phyloP scores from a whole-genome alignment of 306 rosid genomes.

The Prunus mira region DNA sequence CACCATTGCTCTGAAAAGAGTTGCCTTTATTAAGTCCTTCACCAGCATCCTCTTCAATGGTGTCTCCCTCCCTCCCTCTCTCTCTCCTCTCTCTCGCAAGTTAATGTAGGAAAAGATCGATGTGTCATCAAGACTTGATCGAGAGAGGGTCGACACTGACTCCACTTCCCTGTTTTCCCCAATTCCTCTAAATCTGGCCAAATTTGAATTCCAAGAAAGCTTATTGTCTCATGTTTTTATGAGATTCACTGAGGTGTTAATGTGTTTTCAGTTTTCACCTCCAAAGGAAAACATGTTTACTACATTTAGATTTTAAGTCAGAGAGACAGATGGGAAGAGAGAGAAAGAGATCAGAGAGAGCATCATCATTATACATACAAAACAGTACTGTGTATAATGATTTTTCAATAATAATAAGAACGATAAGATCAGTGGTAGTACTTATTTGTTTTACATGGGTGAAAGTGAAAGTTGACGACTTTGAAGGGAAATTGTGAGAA shows the following conservation, averaged over 20 bases:
- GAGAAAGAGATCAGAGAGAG: neutral
- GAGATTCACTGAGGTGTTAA: neutral
- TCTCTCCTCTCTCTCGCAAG: neutral
- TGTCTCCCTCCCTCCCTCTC: neutral
- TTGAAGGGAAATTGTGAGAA: conserved; percentile 37
- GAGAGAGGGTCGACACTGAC: conserved; percentile 6
- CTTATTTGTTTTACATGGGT: conserved; percentile 33
- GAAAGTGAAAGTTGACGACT: conserved; percentile 38
- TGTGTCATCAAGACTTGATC: conserved; percentile 1
- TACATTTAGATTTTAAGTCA: neutral
- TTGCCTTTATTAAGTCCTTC: neutral
- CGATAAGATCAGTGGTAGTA: conserved; percentile 44
- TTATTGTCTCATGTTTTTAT: conserved; percentile 6
- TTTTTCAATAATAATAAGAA: conserved; percentile 33
- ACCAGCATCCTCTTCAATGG: conserved; percentile 5
- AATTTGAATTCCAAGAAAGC: conserved; percentile 37
- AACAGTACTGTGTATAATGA: conserved; percentile 22
- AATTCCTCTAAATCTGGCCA: conserved; percentile 18
- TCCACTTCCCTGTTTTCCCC: conserved; percentile 6
- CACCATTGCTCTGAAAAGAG: neutral
- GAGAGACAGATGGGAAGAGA: neutral
- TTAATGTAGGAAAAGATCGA: conserved; percentile 9
- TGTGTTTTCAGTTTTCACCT: conserved; percentile 19
- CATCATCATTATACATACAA: conserved; percentile 6
- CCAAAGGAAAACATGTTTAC: conserved; percentile 14